Evolutionary conservation across 2,329 filamentous ascomycete genomes (phyloP).

Genomic region (Helotiales sp.): DNA sequence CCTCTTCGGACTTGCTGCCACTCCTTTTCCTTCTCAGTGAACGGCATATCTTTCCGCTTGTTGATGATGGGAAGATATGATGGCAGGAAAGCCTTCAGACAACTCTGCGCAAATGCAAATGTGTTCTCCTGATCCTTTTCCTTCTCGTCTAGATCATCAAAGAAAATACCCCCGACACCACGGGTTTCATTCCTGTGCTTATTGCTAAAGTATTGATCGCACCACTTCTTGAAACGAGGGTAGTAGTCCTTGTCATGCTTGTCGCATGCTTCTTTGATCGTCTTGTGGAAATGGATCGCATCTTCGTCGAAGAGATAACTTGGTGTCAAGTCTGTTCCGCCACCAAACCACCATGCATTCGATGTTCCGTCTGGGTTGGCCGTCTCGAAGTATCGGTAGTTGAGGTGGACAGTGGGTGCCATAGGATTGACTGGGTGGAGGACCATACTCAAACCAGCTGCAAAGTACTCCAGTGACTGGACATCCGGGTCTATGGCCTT

Average conservation of each 20-base stretch:
- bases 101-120: slow-evolving; percentile 87
- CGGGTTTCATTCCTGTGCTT: slow-evolving; percentile 87
- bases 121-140: slow-evolving; percentile 87
- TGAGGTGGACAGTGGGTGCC: slow-evolving; percentile 96
- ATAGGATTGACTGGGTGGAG: slow-evolving; percentile 94
- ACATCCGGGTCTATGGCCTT: slow-evolving; percentile 82
- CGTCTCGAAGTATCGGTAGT: slow-evolving; percentile 99
- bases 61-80: slow-evolving; percentile 90
- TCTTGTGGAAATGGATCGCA: slow-evolving; percentile 93
- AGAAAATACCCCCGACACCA: slow-evolving; percentile 96
- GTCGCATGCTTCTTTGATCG: slow-evolving; percentile 91
- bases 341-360: slow-evolving; percentile 98
- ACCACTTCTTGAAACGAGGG: slow-evolving; percentile 96
- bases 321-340: slow-evolving; percentile 91
- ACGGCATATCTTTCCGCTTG: slow-evolving; percentile 90
- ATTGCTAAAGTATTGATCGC: slow-evolving; percentile 95
- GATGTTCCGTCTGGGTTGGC: slow-evolving; percentile 79
- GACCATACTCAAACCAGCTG: slow-evolving; percentile 89
- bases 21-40: slow-evolving; percentile 81
- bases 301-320: slow-evolving; percentile 96
- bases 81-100: slow-evolving; percentile 84
- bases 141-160: slow-evolving; percentile 90
- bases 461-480: slow-evolving; percentile 91
- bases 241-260: slow-evolving; percentile 92
- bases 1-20: slow-evolving; percentile 96